Conservation (phyloP, 2,329 filamentous ascomycete species). For the Colletotrichum nymphaeae region DNA sequence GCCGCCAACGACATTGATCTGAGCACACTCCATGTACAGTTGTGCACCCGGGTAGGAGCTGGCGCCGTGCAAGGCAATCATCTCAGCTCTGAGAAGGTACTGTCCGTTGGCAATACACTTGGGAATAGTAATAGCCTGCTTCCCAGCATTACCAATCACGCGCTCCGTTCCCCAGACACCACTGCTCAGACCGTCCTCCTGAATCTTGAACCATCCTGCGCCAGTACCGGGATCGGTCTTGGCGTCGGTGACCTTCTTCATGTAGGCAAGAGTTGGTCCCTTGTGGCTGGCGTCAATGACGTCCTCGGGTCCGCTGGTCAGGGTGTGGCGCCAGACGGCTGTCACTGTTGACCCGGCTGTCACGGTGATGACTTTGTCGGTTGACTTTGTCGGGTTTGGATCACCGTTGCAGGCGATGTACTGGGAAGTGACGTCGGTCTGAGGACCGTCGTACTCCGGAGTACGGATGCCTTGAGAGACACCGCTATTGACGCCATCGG, state of each 20-base stretch:
- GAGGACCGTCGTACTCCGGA: conserved; percentile 59
- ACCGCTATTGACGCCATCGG: conserved; percentile 56
- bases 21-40: conserved; percentile 59
- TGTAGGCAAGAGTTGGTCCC: conserved; percentile 65
- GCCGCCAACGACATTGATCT: conserved; percentile 51
- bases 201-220: conserved; percentile 56
- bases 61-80: conserved; percentile 65
- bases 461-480: conserved; percentile 62
- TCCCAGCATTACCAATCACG: conserved; percentile 57
- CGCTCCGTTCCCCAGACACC: conserved; percentile 54
- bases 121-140: conserved; percentile 61
- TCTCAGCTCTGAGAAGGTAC: conserved; percentile 68
- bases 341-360: conserved; percentile 58
- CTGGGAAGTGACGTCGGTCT: conserved; percentile 58
- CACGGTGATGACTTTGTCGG: conserved; percentile 58
- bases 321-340: conserved; percentile 64
- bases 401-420: conserved; percentile 65
- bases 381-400: conserved; percentile 59
- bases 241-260: conserved; percentile 66
- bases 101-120: conserved; percentile 60
- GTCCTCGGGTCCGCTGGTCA: conserved; percentile 54
- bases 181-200: conserved; percentile 54
- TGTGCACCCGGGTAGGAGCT: conserved; percentile 53
- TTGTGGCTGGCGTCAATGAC: conserved; percentile 64
- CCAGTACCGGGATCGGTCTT: conserved; percentile 53